Evolutionary conservation across 768 basidiomycete genomes (phyloP), one percentile per base, ranked within the genome.

Genomic region (Calocybe gangraenosa): DNA sequence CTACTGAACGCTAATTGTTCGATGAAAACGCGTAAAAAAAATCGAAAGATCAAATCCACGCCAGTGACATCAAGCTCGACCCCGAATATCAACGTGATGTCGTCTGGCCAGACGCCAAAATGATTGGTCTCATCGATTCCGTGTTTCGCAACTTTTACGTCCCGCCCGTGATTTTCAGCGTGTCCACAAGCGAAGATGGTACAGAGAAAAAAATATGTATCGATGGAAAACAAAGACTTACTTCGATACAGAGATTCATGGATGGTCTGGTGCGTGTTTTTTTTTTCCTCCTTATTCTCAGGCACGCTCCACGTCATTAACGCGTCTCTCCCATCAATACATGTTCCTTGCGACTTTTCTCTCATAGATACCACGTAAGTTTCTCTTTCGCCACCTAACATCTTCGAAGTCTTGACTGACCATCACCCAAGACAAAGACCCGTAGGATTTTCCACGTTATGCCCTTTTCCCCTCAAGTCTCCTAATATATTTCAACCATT

Each of bases 41-140:
- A 8, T 31, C 14, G 7, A 25, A n/a, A 87, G 86, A 86, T 42
- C 83, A 87, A 60, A 76, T 88, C 25, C 62, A 73, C 40, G 67
- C 63, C n/a, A 66, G 66, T 2, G 82, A 86, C 43, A 84, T 91
- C 40, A 69, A 85, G 54, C 63, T 88, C 7, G 79, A 87, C 34
- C 82, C 87, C 0, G 88, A 87, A 31, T 90, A 90, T 56, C 87
- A 90, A 57, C 76, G 87, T 57, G 87, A 82, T 37, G 79, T 91
- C 31, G 89, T 92, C 1, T 92, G 88, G 89, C 71, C 84, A 0
- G 83, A 87, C 48, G 53, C 68, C 2, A 89, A 90, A 61, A 86
- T 89, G 59, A 75, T 82, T 17, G 78, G 79, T 0, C 70, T 92
- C 20, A 79, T 92, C 33, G 89, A 91, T 58, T 87, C 84, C 1